Evolutionary conservation across 805 yeast genomes (phyloP), one percentile per base, ranked within the genome.

Genomic region (Candida caryicola): DNA sequence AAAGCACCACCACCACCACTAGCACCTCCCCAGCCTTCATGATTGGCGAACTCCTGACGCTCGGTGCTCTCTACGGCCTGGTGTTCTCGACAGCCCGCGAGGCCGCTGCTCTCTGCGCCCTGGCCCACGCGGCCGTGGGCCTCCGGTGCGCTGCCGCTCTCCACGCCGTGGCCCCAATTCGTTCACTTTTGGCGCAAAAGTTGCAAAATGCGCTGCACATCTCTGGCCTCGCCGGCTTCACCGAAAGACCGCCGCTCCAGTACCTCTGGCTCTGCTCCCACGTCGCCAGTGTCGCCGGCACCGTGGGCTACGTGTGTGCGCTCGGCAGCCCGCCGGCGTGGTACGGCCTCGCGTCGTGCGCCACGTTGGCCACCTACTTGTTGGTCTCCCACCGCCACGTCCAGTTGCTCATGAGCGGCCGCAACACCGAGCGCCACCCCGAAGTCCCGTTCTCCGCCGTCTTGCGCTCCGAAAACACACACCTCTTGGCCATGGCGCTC

Each of bases 401-500:
- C 3, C 14, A 29, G n/a, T 17, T 21, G 10, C 25, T 40, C 13
- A 12, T 39, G 15, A 26, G n/a, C 29, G 27, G 23, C 17, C 28
- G 17, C 27, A 25, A 33, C 14, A 28, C 21, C 8, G 18, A 31
- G 29, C 13, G 16, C 15, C 26, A 23, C 19, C 15, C 14, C 12
- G 40, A 37, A 17, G 36, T 47, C 16, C 59, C 59, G 2, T 35
- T 60, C 32, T 45, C 56, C 0, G 37, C 44, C 5, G 28, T 60
- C 14, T 39, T 62, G 27, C 46, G 51, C 26, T 55, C 66, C 5
- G 69, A 64, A 28, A 60, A 55, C 37, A 53, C 61, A 17, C 54
- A 50, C 23, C 45, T 63, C 9, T 45, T 63, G 21, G 51, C 47
- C 0, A 44, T 49, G 29, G 46, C 63, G 1, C 13, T 57, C 8